Conservation (phyloP, 148 eudicot genomes). For the Beta vulgaris region DNA sequence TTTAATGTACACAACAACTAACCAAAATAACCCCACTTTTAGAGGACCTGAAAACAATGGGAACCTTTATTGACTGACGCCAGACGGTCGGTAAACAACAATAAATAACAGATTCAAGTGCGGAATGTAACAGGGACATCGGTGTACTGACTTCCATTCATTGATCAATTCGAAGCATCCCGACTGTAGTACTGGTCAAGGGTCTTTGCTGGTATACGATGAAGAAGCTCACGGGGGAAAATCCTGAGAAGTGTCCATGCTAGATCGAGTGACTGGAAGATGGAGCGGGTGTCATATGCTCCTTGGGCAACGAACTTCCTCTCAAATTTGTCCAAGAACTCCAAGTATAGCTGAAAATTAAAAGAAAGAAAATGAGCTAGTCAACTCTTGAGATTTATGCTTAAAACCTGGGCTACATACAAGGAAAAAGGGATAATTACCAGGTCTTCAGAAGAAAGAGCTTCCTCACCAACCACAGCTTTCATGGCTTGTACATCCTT, state of each 20-base stretch:
- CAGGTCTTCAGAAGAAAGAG: constrained; percentile 98
- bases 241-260: constrained; percentile 97
- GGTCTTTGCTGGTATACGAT: constrained; percentile 99
- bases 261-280: constrained; percentile 95
- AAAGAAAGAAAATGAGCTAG: background rate
- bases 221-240: constrained; percentile 97
- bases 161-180: constrained; percentile 62
- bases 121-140: background rate
- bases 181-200: constrained; percentile 88
- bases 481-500: constrained; percentile 99
- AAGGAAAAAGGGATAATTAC: constrained; percentile 35
- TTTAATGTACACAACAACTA: constrained; percentile 31
- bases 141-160: background rate
- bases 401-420: background rate
- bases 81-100: constrained; percentile 15
- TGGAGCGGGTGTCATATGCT: constrained; percentile 91
- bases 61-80: constrained; percentile 36
- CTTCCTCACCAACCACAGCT: constrained; percentile 99
- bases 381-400: background rate
- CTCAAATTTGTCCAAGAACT: constrained; percentile 95
- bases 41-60: constrained; percentile 27
- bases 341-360: constrained; percentile 70
- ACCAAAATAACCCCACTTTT: constrained; percentile 14
- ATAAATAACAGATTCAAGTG: constrained; percentile 20
- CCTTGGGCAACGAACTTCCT: constrained; percentile 96